Evolutionary conservation across 495 filamentous ascomycete species (phyloP).

Genomic region (Penicillium odoratum): DNA sequence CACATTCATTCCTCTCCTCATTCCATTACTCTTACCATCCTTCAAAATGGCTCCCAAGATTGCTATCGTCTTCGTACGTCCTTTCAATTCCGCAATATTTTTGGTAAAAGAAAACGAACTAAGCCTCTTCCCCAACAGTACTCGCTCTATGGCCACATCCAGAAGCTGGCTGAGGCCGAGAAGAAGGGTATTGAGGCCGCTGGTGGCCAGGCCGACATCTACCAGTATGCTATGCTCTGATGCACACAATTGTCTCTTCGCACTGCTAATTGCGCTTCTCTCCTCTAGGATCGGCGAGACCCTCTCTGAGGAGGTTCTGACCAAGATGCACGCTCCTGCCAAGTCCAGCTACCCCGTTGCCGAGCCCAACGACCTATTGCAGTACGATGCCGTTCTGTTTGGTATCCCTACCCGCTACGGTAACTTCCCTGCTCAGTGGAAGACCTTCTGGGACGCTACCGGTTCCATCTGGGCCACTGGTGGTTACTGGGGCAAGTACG

Average conservation of each 20-base stretch:
- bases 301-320: slow-evolving; percentile 75
- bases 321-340: slow-evolving; percentile 84
- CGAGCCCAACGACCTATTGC: slow-evolving; percentile 64
- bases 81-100: slow-evolving; percentile 13
- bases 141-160: slow-evolving; percentile 94
- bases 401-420: slow-evolving; percentile 98
- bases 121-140: slow-evolving; percentile 55
- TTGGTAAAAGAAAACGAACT: neutral
- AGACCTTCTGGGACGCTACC: slow-evolving; percentile 83
- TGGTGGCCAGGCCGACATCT: slow-evolving; percentile 76
- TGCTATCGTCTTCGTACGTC: slow-evolving; percentile 83
- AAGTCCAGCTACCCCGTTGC: slow-evolving; percentile 70
- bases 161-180: slow-evolving; percentile 82
- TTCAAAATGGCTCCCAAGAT: slow-evolving; percentile 85
- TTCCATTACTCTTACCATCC: neutral
- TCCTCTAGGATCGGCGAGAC: slow-evolving; percentile 74
- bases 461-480: slow-evolving; percentile 71
- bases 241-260: neutral
- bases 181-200: slow-evolving; percentile 86
- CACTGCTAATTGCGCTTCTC: neutral
- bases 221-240: slow-evolving; percentile 57
- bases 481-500: slow-evolving; percentile 86
- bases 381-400: slow-evolving; percentile 89
- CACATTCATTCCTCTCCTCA: slow-evolving; percentile 4
- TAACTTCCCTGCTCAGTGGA: slow-evolving; percentile 98